Evolutionary conservation across 768 basidiomycete genomes (phyloP).

Genomic region (Dioszegia crocea): DNA sequence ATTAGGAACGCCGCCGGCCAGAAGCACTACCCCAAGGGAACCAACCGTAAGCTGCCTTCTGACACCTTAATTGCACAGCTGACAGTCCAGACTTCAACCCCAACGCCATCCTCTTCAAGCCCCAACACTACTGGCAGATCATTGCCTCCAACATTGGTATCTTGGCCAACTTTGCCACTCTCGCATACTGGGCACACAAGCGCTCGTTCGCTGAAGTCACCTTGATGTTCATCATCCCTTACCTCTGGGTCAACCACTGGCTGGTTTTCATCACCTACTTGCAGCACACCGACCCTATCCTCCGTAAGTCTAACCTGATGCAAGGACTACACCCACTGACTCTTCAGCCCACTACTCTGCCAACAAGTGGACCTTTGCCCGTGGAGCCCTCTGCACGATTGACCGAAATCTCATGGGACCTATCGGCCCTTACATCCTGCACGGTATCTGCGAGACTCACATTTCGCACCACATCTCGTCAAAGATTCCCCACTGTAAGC

Average conservation of each 20-base stretch:
- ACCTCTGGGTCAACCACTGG: conserved; percentile 77
- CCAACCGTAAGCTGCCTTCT: conserved; percentile 63
- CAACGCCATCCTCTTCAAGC: conserved; percentile 70
- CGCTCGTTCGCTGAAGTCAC: conserved; percentile 70
- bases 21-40: conserved; percentile 66
- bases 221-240: conserved; percentile 77
- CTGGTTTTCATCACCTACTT: conserved; percentile 93
- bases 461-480: conserved; percentile 85
- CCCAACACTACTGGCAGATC: conserved; percentile 71
- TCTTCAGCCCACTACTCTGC: conserved; percentile 72
- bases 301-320: conserved; percentile 48
- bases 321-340: not conserved
- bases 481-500: conserved; percentile 94
- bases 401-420: conserved; percentile 80
- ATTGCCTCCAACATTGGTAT: conserved; percentile 79
- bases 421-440: conserved; percentile 77
- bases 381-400: conserved; percentile 86
- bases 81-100: conserved; percentile 65
- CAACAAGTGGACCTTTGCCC: conserved; percentile 82
- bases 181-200: conserved; percentile 59
- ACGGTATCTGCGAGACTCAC: conserved; percentile 93
- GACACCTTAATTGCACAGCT: conserved; percentile 26
- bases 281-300: conserved; percentile 92
- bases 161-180: conserved; percentile 62
- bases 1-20: conserved; percentile 81